Evolutionary conservation across 257 asterid genomes (phyloP).

Genomic region (Ilex aquifolium): DNA sequence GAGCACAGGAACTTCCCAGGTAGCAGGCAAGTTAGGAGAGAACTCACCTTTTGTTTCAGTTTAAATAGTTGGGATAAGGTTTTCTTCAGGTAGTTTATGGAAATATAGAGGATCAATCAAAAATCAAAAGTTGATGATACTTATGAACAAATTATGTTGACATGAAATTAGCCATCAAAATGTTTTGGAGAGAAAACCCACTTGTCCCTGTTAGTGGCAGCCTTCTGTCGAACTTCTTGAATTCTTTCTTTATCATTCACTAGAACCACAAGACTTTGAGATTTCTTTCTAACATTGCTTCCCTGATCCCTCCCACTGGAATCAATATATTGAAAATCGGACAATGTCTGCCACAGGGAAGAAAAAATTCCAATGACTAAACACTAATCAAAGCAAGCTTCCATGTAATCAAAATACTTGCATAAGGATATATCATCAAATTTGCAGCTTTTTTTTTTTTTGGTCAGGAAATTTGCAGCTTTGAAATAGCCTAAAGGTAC

Average conservation of each 20-base stretch:
- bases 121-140: neutral
- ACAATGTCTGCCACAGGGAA: slow-evolving; percentile 57
- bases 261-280: slow-evolving; percentile 84
- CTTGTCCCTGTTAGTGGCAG: slow-evolving; percentile 88
- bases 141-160: neutral
- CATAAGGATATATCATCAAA: neutral
- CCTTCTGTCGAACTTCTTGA: slow-evolving; percentile 92
- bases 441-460: neutral
- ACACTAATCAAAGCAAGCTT: neutral
- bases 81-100: no score
- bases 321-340: slow-evolving; percentile 91
- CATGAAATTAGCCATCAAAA: slow-evolving; percentile 2
- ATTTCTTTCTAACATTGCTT: slow-evolving; percentile 84
- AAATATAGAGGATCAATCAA: no score
- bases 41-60: no score
- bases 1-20: no score
- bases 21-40: no score
- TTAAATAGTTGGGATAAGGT: no score
- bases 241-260: slow-evolving; percentile 94
- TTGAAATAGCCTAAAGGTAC: slow-evolving; percentile 2
- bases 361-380: slow-evolving; percentile 15
- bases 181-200: slow-evolving; percentile 31
- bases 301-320: slow-evolving; percentile 97
- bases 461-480: no score
- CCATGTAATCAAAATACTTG: no score